Evolutionary conservation across 495 filamentous ascomycete species (phyloP).

Genomic region (Polyplosphaeria fusca): DNA sequence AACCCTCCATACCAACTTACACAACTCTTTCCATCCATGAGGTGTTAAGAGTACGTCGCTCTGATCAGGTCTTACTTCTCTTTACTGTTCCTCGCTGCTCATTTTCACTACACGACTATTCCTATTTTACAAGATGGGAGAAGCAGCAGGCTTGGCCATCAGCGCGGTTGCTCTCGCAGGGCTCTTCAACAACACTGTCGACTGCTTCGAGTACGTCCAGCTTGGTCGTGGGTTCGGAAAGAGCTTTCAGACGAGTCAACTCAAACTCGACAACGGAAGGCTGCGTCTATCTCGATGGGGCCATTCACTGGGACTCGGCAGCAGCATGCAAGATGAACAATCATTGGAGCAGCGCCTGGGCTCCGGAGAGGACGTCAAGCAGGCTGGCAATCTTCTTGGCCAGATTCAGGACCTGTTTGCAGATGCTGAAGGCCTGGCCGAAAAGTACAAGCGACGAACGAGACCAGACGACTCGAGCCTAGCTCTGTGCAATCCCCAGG

Average conservation of each 20-base stretch:
- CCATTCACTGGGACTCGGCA: conserved; percentile 11
- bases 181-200: conserved; percentile 29
- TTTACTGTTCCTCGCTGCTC: background rate
- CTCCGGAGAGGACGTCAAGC: conserved; percentile 14
- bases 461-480: conserved; percentile 5
- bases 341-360: conserved; percentile 6
- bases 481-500: conserved; percentile 11
- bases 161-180: conserved; percentile 20
- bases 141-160: conserved; percentile 18
- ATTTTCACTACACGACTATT: conserved; percentile 7
- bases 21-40: no score
- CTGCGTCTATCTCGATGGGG: conserved; percentile 30
- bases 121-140: conserved; percentile 14
- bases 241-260: conserved; percentile 21
- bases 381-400: conserved; percentile 32
- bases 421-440: conserved; percentile 35
- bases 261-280: conserved; percentile 31
- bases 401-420: conserved; percentile 35
- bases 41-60: no score
- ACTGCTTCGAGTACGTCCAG: conserved; percentile 33
- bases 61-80: no score
- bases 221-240: conserved; percentile 29
- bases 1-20: no score
- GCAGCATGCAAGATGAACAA: background rate
- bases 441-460: conserved; percentile 23